A percentile compares a stretch with the other conserved stretches of the same genome.
Evolutionary conservation across 2,329 filamentous ascomycete genomes (phyloP).

Genomic region (Colletotrichum graminicola): DNA sequence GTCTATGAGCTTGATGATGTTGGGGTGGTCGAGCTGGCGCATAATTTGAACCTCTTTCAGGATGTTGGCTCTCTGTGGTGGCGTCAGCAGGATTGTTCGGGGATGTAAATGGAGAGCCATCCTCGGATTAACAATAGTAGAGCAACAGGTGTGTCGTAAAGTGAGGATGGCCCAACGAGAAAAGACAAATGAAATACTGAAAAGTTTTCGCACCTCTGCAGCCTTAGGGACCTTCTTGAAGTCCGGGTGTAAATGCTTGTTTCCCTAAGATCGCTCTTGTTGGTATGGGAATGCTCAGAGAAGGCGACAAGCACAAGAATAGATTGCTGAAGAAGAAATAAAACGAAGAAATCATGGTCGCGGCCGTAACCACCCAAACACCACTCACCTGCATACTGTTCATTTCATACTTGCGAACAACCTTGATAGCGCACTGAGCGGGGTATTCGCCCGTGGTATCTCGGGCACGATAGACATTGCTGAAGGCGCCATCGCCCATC

Average conservation of each 20-base stretch:
- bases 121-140: constrained; percentile 42
- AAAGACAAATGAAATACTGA: constrained; percentile 51
- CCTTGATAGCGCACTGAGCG: constrained; percentile 94
- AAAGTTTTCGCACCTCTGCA: constrained; percentile 87
- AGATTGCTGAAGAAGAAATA: constrained; percentile 43
- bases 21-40: constrained; percentile 95
- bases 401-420: constrained; percentile 99
- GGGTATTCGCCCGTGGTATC: constrained; percentile 75
- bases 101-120: constrained; percentile 32
- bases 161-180: constrained; percentile 46
- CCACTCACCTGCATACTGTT: constrained; percentile 95
- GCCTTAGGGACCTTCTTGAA: constrained; percentile 95
- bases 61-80: constrained; percentile 88
- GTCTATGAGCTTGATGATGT: constrained; percentile 93
- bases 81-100: constrained; percentile 46
- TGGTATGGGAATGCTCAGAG: constrained; percentile 58
- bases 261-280: constrained; percentile 76
- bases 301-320: constrained; percentile 42
- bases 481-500: constrained; percentile 99
- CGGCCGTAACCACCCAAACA: constrained; percentile 40
- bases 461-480: constrained; percentile 93
- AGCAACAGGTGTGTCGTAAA: constrained; percentile 46
- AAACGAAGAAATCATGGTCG: constrained; percentile 44
- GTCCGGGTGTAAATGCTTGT: constrained; percentile 93
- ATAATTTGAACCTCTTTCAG: constrained; percentile 99